phyloP scores from a whole-genome alignment of 2,329 filamentous ascomycete genomes.

The Penicillium frequentans region DNA sequence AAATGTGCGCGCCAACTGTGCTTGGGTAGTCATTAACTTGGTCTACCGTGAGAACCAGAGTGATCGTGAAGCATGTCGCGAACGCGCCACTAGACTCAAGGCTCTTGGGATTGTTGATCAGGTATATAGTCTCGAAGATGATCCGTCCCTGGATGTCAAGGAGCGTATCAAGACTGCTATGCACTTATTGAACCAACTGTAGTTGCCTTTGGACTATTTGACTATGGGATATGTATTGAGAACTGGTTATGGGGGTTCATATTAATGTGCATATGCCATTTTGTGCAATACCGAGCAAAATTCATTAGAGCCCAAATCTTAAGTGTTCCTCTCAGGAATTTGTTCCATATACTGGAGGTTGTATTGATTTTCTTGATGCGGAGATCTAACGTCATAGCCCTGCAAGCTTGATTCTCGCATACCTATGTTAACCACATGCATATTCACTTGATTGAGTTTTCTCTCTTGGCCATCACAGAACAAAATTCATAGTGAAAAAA shows the following conservation, averaged over 20 bases:
- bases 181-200: conserved; percentile 61
- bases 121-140: conserved; percentile 63
- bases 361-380: not conserved
- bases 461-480: not conserved
- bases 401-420: not conserved
- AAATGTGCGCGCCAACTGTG: conserved; percentile 74
- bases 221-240: not conserved
- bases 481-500: not conserved
- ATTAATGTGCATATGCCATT: conserved; percentile 3
- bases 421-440: conserved; percentile 4
- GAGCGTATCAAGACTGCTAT: conserved; percentile 80
- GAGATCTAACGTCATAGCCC: conserved; percentile 21
- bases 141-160: conserved; percentile 76
- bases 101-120: conserved; percentile 69
- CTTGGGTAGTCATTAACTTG: conserved; percentile 83
- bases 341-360: not conserved
- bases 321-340: not conserved
- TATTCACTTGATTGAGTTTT: not conserved
- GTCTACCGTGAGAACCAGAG: conserved; percentile 75
- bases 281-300: not conserved
- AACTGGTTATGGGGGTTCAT: not conserved
- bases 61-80: conserved; percentile 64
- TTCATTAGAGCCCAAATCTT: not conserved
- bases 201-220: not conserved
- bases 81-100: conserved; percentile 68